These are phyloP conservation scores for Phytophthora tentaculata DNA, from an alignment of 352 stramenopile genomes.

Conservation along the genomic window DNA sequence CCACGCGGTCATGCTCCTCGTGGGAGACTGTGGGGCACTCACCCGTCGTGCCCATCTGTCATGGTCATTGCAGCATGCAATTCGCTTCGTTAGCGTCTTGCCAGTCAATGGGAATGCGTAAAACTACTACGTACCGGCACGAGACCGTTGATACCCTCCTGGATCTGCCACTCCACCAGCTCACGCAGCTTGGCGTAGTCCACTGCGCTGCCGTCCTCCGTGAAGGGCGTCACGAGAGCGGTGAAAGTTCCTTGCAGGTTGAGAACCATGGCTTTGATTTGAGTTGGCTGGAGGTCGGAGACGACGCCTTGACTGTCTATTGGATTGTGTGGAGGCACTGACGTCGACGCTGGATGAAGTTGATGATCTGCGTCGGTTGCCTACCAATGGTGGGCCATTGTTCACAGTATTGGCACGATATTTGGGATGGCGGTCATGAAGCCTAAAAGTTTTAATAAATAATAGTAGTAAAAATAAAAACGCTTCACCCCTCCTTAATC, in stretches of 20 bases:
- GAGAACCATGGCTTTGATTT: slow-evolving; percentile 39
- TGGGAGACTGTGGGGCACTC: slow-evolving; percentile 95
- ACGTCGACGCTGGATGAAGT: slow-evolving; percentile 38
- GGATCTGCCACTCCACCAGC: slow-evolving; percentile 93
- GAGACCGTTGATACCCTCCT: slow-evolving; percentile 95
- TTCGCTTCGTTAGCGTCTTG: background rate
- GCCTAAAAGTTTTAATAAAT: background rate
- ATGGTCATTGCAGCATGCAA: slow-evolving; percentile 5
- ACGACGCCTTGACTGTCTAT: slow-evolving; percentile 30
- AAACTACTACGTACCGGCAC: slow-evolving; percentile 80
- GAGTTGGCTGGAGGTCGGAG: slow-evolving; percentile 3
- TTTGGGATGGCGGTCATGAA: background rate
- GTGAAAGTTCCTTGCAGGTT: slow-evolving; percentile 88
- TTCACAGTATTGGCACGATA: slow-evolving; percentile 4
- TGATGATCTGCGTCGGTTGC: slow-evolving; percentile 16
- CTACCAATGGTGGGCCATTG: slow-evolving; percentile 6
- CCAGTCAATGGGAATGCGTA: background rate
- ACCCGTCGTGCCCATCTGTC: slow-evolving; percentile 96
- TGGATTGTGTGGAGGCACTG: slow-evolving; percentile 33
- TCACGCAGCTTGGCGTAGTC: slow-evolving; percentile 94
- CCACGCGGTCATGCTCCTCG: slow-evolving; percentile 95
- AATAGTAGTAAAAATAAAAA: background rate
- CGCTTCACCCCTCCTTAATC: background rate
- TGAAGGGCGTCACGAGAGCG: slow-evolving; percentile 97
- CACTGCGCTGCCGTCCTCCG: slow-evolving; percentile 86